A percentile compares a stretch with the other conserved stretches of the same genome.
phyloP scores from a whole-genome alignment of 2,329 filamentous ascomycete genomes.

The Aureobasidium subglaciale region DNA sequence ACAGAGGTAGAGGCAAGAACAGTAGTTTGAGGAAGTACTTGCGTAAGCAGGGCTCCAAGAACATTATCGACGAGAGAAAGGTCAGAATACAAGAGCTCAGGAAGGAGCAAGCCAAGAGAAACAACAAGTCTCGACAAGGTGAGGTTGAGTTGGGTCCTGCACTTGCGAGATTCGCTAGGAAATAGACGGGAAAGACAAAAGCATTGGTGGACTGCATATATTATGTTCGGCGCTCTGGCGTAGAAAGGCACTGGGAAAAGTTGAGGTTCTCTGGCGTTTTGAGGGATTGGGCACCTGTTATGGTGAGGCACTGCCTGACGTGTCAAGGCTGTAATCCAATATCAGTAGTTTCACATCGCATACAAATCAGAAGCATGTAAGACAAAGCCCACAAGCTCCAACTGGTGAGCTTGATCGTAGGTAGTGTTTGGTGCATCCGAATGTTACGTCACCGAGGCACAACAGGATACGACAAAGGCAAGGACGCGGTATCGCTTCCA shows the following conservation, averaged over 20 bases:
- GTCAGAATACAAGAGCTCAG: conserved; percentile 77
- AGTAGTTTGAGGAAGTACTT: conserved; percentile 80
- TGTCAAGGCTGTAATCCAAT: no score
- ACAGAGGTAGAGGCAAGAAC: conserved; percentile 82
- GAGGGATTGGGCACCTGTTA: background rate
- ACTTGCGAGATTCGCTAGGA: conserved; percentile 75
- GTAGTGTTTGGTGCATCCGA: no score
- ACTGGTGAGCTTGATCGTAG: no score
- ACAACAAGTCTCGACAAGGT: conserved; percentile 61
- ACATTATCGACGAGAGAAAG: conserved; percentile 93
- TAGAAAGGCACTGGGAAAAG: background rate
- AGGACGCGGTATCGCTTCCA: no score
- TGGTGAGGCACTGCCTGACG: no score
- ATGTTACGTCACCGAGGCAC: no score
- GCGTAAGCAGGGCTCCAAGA: conserved; percentile 84
- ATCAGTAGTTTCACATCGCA: no score
- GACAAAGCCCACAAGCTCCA: no score
- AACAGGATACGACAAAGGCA: no score
- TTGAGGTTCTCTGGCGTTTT: background rate
- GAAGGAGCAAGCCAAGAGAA: conserved; percentile 59
- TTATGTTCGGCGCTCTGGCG: background rate
- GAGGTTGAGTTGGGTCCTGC: conserved; percentile 76
- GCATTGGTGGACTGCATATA: background rate
- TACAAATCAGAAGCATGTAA: no score
- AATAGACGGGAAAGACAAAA: conserved; percentile 27